Percentiles rank a stretch among this genome's conserved stretches.
Evolutionary conservation across 139 green algal genomes (phyloP).

Genomic region (Zygnema cylindricum): DNA sequence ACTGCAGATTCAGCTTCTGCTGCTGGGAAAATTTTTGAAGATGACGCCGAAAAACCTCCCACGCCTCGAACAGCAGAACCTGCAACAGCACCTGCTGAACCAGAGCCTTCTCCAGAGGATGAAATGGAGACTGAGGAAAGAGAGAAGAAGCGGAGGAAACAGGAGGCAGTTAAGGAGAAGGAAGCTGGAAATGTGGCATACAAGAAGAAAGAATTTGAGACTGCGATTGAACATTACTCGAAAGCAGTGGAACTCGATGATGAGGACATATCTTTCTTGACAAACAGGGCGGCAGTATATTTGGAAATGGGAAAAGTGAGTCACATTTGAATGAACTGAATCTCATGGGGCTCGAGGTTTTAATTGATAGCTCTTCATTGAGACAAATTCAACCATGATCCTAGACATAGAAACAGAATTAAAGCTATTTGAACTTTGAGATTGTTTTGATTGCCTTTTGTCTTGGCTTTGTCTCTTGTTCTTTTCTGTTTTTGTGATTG

Average conservation of each 20-base stretch:
- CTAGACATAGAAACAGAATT: too few relatives aligned
- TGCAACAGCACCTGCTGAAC: neutral
- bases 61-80: neutral
- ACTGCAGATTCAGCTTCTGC: constrained; percentile 29
- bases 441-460: constrained; percentile 27
- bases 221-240: constrained; percentile 87
- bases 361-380: too few relatives aligned
- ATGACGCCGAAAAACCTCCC: neutral
- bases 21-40: constrained; percentile 29
- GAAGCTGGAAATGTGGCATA: constrained; percentile 91
- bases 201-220: constrained; percentile 90
- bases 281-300: constrained; percentile 92
- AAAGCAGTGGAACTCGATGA: constrained; percentile 86
- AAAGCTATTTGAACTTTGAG: constrained; percentile 3
- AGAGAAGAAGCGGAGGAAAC: constrained; percentile 54
- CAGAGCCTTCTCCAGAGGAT: constrained; percentile 51
- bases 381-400: too few relatives aligned
- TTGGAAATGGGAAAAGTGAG: constrained; percentile 85
- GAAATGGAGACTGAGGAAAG: constrained; percentile 47
- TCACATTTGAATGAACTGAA: too few relatives aligned
- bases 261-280: constrained; percentile 92
- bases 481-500: constrained; percentile 1
- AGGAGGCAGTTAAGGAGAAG: constrained; percentile 78
- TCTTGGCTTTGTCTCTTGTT: too few relatives aligned
- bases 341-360: too few relatives aligned